Conservation (phyloP, 306 rosid species). For the Lathyrus sativus region DNA sequence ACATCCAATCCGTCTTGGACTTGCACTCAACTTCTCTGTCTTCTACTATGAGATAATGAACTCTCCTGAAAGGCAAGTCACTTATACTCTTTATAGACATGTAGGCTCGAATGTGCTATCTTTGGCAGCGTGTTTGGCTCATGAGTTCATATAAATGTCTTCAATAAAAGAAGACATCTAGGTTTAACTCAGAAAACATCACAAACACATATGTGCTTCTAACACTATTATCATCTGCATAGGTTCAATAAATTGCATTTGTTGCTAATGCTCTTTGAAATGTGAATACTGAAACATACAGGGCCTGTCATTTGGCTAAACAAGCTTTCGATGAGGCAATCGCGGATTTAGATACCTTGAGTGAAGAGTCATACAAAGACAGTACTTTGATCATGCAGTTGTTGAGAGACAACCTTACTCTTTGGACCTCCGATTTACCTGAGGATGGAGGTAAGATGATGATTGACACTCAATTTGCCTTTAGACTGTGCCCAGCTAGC, state of each 20-base stretch:
- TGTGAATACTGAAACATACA: constrained; percentile 45
- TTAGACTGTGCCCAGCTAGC: neutral
- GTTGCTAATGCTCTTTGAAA: constrained; percentile 10
- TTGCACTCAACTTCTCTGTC: constrained; percentile 96
- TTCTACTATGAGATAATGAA: constrained; percentile 92
- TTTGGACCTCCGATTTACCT: constrained; percentile 98
- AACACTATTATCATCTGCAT: constrained; percentile 14
- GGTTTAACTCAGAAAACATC: neutral
- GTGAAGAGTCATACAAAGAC: constrained; percentile 96
- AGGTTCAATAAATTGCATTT: constrained; percentile 16
- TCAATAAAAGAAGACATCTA: neutral
- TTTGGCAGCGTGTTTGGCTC: neutral
- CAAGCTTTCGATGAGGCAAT: constrained; percentile 98
- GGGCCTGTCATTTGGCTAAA: constrained; percentile 96
- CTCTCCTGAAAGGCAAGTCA: constrained; percentile 79
- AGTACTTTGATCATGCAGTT: constrained; percentile 97
- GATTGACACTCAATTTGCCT: constrained; percentile 13
- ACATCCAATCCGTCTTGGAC: constrained; percentile 96
- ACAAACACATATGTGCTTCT: constrained; percentile 10
- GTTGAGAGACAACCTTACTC: constrained; percentile 95
- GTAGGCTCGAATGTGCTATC: neutral
- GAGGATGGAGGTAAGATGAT: constrained; percentile 84
- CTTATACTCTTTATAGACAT: neutral
- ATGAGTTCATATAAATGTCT: neutral
- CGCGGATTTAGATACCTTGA: constrained; percentile 87